phyloP scores from a whole-genome alignment of 1,284 basidiomycete genomes.

The Apiotrichum siamense region DNA sequence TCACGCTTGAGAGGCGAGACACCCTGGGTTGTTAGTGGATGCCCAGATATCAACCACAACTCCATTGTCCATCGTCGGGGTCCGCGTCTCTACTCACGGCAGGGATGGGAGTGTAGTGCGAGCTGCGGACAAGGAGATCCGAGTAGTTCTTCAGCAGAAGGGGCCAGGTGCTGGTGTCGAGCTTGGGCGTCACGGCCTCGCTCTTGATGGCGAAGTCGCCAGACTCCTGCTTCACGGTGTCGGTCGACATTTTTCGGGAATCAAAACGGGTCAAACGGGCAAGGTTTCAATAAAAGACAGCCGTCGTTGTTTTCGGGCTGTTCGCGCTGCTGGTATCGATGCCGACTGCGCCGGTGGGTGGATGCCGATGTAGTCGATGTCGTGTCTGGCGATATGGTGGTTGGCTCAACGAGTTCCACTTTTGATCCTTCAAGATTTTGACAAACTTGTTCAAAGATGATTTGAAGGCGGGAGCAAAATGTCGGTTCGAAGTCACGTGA shows the following conservation, averaged over 20 bases:
- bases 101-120: constrained; percentile 97
- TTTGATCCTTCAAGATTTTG: no score
- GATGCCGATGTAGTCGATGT: neutral
- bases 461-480: no score
- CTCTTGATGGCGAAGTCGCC: constrained; percentile 82
- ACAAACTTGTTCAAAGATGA: no score
- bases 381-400: no score
- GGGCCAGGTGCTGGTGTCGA: constrained; percentile 97
- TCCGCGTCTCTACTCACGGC: constrained; percentile 22
- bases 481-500: no score
- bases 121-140: constrained; percentile 75
- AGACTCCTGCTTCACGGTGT: constrained; percentile 39
- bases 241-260: constrained; percentile 25
- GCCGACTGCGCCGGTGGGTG: neutral
- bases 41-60: neutral
- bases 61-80: neutral
- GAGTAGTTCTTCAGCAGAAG: constrained; percentile 98
- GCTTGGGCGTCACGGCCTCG: constrained; percentile 62
- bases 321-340: neutral
- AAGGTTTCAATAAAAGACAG: no score
- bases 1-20: constrained; percentile 89
- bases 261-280: no score
- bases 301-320: neutral
- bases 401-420: no score
- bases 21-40: constrained; percentile 41